These are phyloP conservation scores for Albizia julibrissin DNA, from an alignment of 306 rosid genomes.

Conservation along the genomic window DNA sequence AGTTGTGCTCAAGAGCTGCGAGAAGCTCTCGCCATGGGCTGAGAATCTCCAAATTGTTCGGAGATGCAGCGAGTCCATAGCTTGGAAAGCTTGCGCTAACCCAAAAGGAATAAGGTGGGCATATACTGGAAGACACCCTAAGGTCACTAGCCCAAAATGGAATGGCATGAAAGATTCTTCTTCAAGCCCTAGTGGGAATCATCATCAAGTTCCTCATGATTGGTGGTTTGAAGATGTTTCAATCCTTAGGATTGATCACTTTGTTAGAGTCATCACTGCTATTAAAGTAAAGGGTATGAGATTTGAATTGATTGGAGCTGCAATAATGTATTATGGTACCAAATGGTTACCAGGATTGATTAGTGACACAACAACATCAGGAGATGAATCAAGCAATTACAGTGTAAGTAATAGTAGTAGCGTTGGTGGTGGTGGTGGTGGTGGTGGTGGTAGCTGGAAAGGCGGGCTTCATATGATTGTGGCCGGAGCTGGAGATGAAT, in stretches of 20 bases:
- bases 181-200: conserved; percentile 75
- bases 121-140: conserved; percentile 73
- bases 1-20: conserved; percentile 84
- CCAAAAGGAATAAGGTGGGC: conserved; percentile 97
- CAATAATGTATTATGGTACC: conserved; percentile 71
- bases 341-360: conserved; percentile 87
- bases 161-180: conserved; percentile 80
- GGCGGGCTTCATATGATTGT: conserved; percentile 80
- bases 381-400: conserved; percentile 64
- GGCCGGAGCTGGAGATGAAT: conserved; percentile 60
- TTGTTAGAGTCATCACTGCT: conserved; percentile 90
- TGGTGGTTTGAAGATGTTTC: conserved; percentile 99
- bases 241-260: conserved; percentile 92
- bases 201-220: conserved; percentile 79
- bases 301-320: conserved; percentile 80
- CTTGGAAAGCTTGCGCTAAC: conserved; percentile 97
- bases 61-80: conserved; percentile 95
- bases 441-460: conserved; percentile 49
- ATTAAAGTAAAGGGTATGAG: conserved; percentile 96
- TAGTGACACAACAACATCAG: conserved; percentile 39
- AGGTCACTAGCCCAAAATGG: conserved; percentile 81
- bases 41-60: conserved; percentile 94
- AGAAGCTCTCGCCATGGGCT: conserved; percentile 96
- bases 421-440: neutral
- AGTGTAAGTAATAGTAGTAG: conserved; percentile 41